Evolutionary conservation across 805 yeast species (phyloP), one percentile per base, ranked within the genome.

Genomic region (Kodamaea hsintzibuensis): DNA sequence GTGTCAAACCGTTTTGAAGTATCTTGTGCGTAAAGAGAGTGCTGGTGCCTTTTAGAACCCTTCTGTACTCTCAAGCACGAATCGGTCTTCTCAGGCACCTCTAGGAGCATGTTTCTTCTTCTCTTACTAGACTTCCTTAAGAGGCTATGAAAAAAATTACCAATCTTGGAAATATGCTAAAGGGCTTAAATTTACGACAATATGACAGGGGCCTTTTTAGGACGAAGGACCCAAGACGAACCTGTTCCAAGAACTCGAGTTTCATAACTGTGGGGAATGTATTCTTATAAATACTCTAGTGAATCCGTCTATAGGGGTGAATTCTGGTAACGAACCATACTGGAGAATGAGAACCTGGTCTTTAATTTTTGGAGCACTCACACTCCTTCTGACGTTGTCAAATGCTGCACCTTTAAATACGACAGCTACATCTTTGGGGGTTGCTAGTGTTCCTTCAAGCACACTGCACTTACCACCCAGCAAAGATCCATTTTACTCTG

Each of bases 401-500:
- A 40, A 40, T 19, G 44, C 44, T 2, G 44, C 44, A 19, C 44
- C 44, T 16, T 40, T 40, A 12, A 16, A 13, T 38, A 12, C 10
- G 2, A 9, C 35, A 10, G 2, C 10, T 13, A 22, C n/a, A 10
- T 4, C 43, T n/a, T 39, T n/a, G 19, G 44, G 25, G 17, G 7
- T 13, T 3, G 25, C 44, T 2, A 19, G 17, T 10, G 44, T 22
- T 10, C 19, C 44, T 13, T 17, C 42, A 2, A 17, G 19, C 44
- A 7, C 44, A 17, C n/a, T 16, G 40, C 55, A 50, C 12, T 49
- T 54, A 6, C 44, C 44, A 14, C 47, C 44, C 8, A 40, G 25
- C 25, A 48, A 10, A 13, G 65, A 61, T 42, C 51, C 55, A 7
- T 61, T 60, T 54, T 61, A 60, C 42, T 25, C 42, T 2, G 51